Evolutionary conservation across 352 stramenopile species (phyloP).

Genomic region (Phytophthora foliorum): DNA sequence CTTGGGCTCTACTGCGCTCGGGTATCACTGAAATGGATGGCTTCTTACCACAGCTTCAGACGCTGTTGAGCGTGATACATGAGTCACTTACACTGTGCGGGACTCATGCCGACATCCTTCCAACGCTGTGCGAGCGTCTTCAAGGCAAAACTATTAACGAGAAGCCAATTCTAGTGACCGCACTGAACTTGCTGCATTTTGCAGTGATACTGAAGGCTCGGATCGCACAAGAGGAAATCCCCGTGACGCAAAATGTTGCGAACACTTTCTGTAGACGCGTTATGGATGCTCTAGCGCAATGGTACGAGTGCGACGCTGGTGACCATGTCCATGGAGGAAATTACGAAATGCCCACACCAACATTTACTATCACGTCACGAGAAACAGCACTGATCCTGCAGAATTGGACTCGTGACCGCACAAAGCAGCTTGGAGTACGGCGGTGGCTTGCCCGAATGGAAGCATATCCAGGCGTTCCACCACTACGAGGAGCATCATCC

Average conservation of each 20-base stretch:
- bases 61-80: slow-evolving; percentile 38
- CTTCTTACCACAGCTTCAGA: slow-evolving; percentile 59
- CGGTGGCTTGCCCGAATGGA: slow-evolving; percentile 66
- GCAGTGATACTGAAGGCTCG: slow-evolving; percentile 21
- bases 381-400: slow-evolving; percentile 67
- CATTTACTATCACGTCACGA: slow-evolving; percentile 65
- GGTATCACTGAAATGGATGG: slow-evolving; percentile 40
- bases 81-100: slow-evolving; percentile 49
- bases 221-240: slow-evolving; percentile 14
- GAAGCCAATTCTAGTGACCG: slow-evolving; percentile 21
- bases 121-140: slow-evolving; percentile 33
- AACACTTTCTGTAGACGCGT: slow-evolving; percentile 43
- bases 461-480: slow-evolving; percentile 27
- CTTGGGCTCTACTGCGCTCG: slow-evolving; percentile 23
- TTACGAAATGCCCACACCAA: slow-evolving; percentile 42
- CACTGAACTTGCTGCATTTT: slow-evolving; percentile 38
- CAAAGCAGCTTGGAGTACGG: slow-evolving; percentile 45
- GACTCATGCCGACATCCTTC: slow-evolving; percentile 42
- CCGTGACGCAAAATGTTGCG: slow-evolving; percentile 33
- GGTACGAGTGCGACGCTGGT: slow-evolving; percentile 47
- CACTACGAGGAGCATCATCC: slow-evolving; percentile 22
- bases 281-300: slow-evolving; percentile 50
- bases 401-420: slow-evolving; percentile 62
- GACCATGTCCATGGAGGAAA: slow-evolving; percentile 20
- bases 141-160: slow-evolving; percentile 15